Percentiles rank a stretch among this genome's conserved stretches.
Conservation (phyloP, 148 eudicot species). For the Euryodendron excelsum region DNA sequence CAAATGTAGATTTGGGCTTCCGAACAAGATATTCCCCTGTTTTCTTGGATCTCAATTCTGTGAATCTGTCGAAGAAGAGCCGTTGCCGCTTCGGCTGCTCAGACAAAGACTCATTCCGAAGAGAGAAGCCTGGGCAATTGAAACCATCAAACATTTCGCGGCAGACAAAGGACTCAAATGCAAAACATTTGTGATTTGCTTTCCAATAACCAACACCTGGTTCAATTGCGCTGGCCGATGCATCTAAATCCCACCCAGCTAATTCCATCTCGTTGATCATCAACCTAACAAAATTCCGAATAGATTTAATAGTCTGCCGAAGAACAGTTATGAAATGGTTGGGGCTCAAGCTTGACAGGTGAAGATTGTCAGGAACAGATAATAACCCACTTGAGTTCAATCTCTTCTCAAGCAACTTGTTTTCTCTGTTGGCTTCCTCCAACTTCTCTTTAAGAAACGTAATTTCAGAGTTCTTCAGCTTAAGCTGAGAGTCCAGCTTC, state of each 20-base stretch:
- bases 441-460: conserved; percentile 65
- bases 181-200: conserved; percentile 50
- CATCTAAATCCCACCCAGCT: conserved; percentile 77
- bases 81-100: conserved; percentile 33
- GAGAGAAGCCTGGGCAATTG: conserved; percentile 50
- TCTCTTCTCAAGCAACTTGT: conserved; percentile 62
- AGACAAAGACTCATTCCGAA: conserved; percentile 38
- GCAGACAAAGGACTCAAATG: conserved; percentile 84
- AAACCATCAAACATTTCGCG: conserved; percentile 81
- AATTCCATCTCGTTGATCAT: conserved; percentile 67
- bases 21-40: conserved; percentile 58
- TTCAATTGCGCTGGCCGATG: conserved; percentile 61
- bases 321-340: conserved; percentile 61
- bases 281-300: conserved; percentile 60
- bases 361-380: conserved; percentile 50
- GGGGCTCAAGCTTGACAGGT: conserved; percentile 54
- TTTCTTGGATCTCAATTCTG: conserved; percentile 52
- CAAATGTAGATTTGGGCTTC: conserved; percentile 76
- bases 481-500: conserved; percentile 64
- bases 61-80: conserved; percentile 68
- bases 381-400: conserved; percentile 70
- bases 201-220: conserved; percentile 62
- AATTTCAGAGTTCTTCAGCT: conserved; percentile 76
- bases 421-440: conserved; percentile 61
- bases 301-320: conserved; percentile 54